phyloP scores from a whole-genome alignment of 1,139 yeast species.

The Saccharomycopsis hybrid region DNA sequence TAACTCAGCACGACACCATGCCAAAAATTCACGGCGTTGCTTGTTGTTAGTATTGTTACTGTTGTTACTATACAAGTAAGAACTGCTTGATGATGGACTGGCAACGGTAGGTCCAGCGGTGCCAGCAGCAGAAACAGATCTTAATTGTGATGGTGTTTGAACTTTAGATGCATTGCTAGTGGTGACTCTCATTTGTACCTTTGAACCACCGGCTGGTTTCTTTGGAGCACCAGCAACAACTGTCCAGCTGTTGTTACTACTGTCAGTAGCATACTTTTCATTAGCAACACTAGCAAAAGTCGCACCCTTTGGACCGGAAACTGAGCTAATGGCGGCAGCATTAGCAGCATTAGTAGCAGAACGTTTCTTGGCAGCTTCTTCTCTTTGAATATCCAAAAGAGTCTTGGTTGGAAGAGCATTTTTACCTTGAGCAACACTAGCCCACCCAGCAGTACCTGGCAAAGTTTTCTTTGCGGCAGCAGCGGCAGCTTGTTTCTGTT shows the following conservation, averaged over 20 bases:
- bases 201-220: background rate
- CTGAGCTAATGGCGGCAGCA: slow-evolving; percentile 24
- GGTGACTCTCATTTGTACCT: background rate
- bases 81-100: slow-evolving; percentile 24
- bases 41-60: too few species aligned
- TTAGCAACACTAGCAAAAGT: slow-evolving; percentile 34
- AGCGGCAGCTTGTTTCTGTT: too few species aligned
- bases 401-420: slow-evolving; percentile 34
- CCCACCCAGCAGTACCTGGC: slow-evolving; percentile 23
- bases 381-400: slow-evolving; percentile 43
- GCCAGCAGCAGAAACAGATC: slow-evolving; percentile 22
- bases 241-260: slow-evolving; percentile 32
- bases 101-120: slow-evolving; percentile 24
- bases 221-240: slow-evolving; percentile 18
- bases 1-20: slow-evolving; percentile 81
- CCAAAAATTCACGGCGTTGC: slow-evolving; percentile 59
- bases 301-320: too few species aligned
- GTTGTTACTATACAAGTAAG: slow-evolving; percentile 23
- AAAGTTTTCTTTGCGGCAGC: slow-evolving; percentile 14
- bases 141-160: slow-evolving; percentile 20
- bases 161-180: slow-evolving; percentile 14
- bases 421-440: slow-evolving; percentile 25
- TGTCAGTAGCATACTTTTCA: slow-evolving; percentile 24
- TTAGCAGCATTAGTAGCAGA: slow-evolving; percentile 26
- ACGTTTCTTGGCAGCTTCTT: slow-evolving; percentile 34